Evolutionary conservation across 2,329 filamentous ascomycete species (phyloP).

Genomic region (Botrytis aclada): DNA sequence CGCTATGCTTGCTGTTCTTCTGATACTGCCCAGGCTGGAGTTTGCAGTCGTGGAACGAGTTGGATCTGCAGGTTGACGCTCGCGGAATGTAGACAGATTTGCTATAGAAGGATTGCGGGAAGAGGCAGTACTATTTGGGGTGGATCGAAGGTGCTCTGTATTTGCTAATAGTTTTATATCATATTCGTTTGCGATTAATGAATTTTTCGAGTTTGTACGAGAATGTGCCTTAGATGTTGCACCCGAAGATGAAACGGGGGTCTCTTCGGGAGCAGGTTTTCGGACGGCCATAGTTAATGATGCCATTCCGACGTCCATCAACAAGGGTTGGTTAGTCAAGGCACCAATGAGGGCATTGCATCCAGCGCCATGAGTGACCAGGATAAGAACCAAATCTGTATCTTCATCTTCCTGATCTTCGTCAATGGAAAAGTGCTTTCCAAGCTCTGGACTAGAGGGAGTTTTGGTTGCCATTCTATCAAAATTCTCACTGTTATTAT

Average conservation of each 20-base stretch:
- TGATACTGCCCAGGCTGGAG: conserved; percentile 36
- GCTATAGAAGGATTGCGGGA: conserved; percentile 39
- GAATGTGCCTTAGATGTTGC: conserved; percentile 42
- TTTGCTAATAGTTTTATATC: conserved; percentile 73
- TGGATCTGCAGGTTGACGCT: conserved; percentile 26
- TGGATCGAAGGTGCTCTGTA: conserved; percentile 64
- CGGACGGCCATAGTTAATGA: conserved; percentile 85
- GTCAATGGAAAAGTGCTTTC: conserved; percentile 31
- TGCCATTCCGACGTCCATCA: conserved; percentile 86
- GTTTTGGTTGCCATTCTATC: conserved; percentile 51
- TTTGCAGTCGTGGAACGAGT: conserved; percentile 20
- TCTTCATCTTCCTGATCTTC: conserved; percentile 56
- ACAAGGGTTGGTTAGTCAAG: conserved; percentile 83
- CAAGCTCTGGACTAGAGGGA: conserved; percentile 39
- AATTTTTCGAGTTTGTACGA: conserved; percentile 36
- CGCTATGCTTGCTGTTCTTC: conserved; percentile 35
- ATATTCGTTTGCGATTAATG: conserved; percentile 60
- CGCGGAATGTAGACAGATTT: conserved; percentile 31
- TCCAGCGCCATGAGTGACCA: conserved; percentile 92
- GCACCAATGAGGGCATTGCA: conserved; percentile 94
- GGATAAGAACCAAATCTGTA: conserved; percentile 73
- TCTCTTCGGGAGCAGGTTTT: conserved; percentile 41
- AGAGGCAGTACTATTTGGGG: conserved; percentile 39
- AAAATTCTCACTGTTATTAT: conserved; percentile 55
- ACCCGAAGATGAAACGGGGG: conserved; percentile 25